These are phyloP conservation scores for Pluteus cervinus DNA, from an alignment of 768 basidiomycete genomes.

Conservation along the genomic window DNA sequence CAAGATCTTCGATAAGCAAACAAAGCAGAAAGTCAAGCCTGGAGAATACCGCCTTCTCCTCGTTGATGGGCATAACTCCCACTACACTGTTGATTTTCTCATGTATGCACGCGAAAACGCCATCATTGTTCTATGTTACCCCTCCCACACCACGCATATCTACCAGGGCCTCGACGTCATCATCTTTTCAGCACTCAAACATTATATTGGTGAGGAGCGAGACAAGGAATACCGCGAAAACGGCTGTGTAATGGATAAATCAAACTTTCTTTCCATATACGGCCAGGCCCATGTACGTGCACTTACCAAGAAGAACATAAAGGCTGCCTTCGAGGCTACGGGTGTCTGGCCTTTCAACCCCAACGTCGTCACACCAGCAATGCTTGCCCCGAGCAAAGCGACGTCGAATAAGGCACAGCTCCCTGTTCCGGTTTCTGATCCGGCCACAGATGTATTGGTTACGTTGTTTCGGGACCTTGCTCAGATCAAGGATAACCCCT, in stretches of 20 bases:
- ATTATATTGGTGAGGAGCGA: conserved; percentile 12
- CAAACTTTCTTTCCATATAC: conserved; percentile 21
- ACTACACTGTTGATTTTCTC: conserved; percentile 21
- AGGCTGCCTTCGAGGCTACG: conserved; percentile 21
- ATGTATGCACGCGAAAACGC: conserved; percentile 17
- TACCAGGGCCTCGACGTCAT: conserved; percentile 27
- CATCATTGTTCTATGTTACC: conserved; percentile 30
- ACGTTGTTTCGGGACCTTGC: conserved; percentile 5
- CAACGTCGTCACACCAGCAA: conserved; percentile 13
- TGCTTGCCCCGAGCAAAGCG: conserved; percentile 24
- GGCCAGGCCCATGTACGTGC: conserved; percentile 14
- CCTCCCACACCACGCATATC: conserved; percentile 28
- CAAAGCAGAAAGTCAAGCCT: conserved; percentile 14
- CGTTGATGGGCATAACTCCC: conserved; percentile 33
- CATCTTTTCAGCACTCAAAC: conserved; percentile 20
- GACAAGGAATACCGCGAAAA: conserved; percentile 8
- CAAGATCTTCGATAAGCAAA: conserved; percentile 21
- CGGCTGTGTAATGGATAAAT: conserved; percentile 13
- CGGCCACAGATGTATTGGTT: conserved; percentile 10
- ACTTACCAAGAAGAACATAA: conserved; percentile 17
- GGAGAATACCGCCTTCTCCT: conserved; percentile 22
- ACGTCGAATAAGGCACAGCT: conserved; percentile 13
- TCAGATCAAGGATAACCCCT: background rate
- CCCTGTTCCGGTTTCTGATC: conserved; percentile 18
- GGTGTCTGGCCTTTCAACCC: conserved; percentile 22